phyloP scores from a whole-genome alignment of 768 basidiomycete species.

The Amanita fuliginea region DNA sequence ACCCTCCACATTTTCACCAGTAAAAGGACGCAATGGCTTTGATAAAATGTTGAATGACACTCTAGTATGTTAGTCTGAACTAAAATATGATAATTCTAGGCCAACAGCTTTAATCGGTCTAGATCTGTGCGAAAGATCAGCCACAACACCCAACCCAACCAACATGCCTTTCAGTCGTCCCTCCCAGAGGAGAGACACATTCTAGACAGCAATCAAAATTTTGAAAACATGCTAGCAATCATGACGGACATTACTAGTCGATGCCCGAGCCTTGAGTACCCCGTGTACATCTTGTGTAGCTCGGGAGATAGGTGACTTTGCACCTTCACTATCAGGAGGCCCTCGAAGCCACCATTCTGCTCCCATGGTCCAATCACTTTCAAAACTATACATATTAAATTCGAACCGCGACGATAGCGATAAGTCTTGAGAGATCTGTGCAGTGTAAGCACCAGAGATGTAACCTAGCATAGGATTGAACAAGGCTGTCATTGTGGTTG shows the following conservation, averaged over 20 bases:
- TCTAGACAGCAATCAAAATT: slow-evolving; percentile 29
- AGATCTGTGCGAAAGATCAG: slow-evolving; percentile 74
- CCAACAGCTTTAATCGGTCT: slow-evolving; percentile 87
- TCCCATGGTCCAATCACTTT: slow-evolving; percentile 93
- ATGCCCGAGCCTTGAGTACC: slow-evolving; percentile 83
- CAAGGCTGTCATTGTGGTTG: slow-evolving; percentile 88
- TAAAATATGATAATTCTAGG: slow-evolving; percentile 90
- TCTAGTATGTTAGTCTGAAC: slow-evolving; percentile 29
- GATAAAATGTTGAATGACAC: not conserved
- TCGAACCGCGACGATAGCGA: slow-evolving; percentile 86
- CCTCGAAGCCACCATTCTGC: slow-evolving; percentile 93
- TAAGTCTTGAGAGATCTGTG: slow-evolving; percentile 76
- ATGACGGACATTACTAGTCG: slow-evolving; percentile 72
- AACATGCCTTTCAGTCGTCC: slow-evolving; percentile 84
- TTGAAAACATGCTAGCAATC: not conserved
- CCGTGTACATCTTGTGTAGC: slow-evolving; percentile 44
- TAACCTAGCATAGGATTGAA: slow-evolving; percentile 97
- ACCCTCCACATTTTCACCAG: not conserved
- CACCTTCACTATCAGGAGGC: slow-evolving; percentile 22
- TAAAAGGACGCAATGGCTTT: not conserved
- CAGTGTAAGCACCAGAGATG: slow-evolving; percentile 83
- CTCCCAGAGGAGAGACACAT: slow-evolving; percentile 89
- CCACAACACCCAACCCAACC: slow-evolving; percentile 84
- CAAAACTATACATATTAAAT: slow-evolving; percentile 95
- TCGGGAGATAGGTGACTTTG: slow-evolving; percentile 10